A percentile compares a stretch with the other conserved stretches of the same genome.
These are phyloP conservation scores for Hirsutella rhossiliensis DNA, from an alignment of 2,329 filamentous ascomycete species.

Conservation along the genomic window DNA sequence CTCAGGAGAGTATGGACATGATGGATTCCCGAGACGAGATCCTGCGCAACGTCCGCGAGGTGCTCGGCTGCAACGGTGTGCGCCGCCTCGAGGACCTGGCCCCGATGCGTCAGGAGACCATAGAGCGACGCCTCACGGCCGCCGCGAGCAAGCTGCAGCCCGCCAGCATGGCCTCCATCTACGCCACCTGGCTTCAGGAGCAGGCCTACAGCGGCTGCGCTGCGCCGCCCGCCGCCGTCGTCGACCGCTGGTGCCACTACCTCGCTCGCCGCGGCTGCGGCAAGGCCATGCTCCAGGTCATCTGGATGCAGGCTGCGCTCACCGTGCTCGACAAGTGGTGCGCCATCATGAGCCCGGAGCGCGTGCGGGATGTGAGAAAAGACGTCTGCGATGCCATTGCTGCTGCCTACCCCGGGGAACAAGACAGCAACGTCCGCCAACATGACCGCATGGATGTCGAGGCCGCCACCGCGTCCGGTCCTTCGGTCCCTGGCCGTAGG, in stretches of 20 bases:
- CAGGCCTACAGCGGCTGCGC: background rate
- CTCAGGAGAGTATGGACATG: background rate
- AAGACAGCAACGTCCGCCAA: background rate
- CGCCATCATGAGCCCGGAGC: background rate
- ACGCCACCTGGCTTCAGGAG: slow-evolving; percentile 15
- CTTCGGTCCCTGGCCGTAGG: background rate
- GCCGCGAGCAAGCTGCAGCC: slow-evolving; percentile 4
- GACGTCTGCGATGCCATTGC: background rate
- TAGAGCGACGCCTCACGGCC: slow-evolving; percentile 10
- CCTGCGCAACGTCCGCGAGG: slow-evolving; percentile 9
- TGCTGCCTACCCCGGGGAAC: background rate
- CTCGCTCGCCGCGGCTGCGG: background rate
- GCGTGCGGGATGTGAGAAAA: background rate
- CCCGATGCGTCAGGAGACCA: slow-evolving; percentile 11
- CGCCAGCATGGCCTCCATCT: slow-evolving; percentile 11
- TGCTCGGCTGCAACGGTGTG: slow-evolving; percentile 12
- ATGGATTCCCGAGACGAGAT: slow-evolving; percentile 10
- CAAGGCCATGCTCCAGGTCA: background rate
- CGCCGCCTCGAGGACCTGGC: slow-evolving; percentile 10
- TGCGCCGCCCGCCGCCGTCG: background rate
- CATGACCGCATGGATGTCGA: background rate
- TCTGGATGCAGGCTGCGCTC: slow-evolving; percentile 1
- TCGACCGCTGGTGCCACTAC: background rate
- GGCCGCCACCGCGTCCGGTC: too few relatives aligned
- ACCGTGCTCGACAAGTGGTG: background rate